Base-by-base conservation (phyloP, 2,329 filamentous ascomycete species). In the Cladosporium cucumerinum region DNA sequence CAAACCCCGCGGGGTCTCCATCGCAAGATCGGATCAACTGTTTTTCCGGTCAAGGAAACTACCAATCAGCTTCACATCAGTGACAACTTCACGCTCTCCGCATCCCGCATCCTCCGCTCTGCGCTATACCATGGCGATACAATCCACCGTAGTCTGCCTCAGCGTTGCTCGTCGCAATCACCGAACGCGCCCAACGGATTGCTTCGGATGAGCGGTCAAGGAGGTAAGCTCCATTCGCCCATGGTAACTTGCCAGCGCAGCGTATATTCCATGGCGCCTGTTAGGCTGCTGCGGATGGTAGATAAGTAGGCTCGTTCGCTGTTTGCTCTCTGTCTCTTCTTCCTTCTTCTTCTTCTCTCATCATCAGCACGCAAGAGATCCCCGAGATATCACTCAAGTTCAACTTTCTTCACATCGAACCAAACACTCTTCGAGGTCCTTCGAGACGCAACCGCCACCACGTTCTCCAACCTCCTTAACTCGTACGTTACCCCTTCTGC, bases 391-490 rank as follows among this genome's bases (percentile, higher is more conserved):
- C 10, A 2, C 25, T 39, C 23, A 43, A 16, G 21, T 30, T 32
- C 21, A 28, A 8, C 32, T 39, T n/a, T 60, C 52, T 49, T 48
- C 28, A 54, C 21, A 30, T 57, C 30, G 23, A 57, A 25, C 28
- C 34, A 25, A 54, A 12, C 30, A 43, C 14, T 26, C 34, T 25
- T 46, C 21, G 46, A 61, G 46, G 64, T 59, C 54, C 55, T 34
- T 48, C 55, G 21, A 46, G 85, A 64, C 52, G 23, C 39, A 39
- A 43, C 84, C 89, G 89, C 86, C 92, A 97, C 91, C 83, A 97
- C 92, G 93, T 97, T 97, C 89, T 94, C 93, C 85, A 97, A 96
- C 84, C 90, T 96, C 75, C 89, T 97, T 74, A 95, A 95, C 87
- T 97, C 93, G 93, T 97, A 86, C 80, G 92, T 82, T 46, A 57